These are phyloP conservation scores for Parasitella parasitica DNA, from an alignment of 371 early-diverging fungal genomes.

Conservation along the genomic window DNA sequence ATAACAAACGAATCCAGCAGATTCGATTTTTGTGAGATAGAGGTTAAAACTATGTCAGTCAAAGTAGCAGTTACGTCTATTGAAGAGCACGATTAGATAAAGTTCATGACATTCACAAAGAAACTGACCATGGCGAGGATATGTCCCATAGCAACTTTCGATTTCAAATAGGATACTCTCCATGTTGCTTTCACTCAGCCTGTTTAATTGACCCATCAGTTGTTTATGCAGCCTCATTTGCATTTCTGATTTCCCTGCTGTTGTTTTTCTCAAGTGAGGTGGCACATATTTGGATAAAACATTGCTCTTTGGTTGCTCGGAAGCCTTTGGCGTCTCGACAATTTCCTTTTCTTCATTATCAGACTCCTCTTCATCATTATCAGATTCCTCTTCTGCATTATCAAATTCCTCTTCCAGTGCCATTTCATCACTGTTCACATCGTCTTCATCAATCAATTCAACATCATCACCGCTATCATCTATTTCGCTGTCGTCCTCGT, in stretches of 20 bases:
- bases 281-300: constrained; percentile 72
- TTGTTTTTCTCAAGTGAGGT: constrained; percentile 79
- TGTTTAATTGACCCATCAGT: constrained; percentile 87
- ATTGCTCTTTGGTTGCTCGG: background rate
- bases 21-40: constrained; percentile 78
- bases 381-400: too few species aligned
- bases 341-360: constrained; percentile 12
- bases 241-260: constrained; percentile 58
- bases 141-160: constrained; percentile 76
- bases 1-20: constrained; percentile 89
- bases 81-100: background rate
- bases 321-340: background rate
- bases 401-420: constrained; percentile 13
- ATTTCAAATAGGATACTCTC: constrained; percentile 81
- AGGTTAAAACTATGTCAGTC: constrained; percentile 70
- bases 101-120: background rate
- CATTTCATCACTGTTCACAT: constrained; percentile 14
- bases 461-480: constrained; percentile 4
- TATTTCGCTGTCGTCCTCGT: background rate
- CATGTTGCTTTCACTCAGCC: constrained; percentile 87
- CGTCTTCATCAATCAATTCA: constrained; percentile 1
- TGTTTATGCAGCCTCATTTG: constrained; percentile 70
- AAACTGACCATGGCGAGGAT: constrained; percentile 75
- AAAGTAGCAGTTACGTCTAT: constrained; percentile 85
- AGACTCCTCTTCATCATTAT: constrained; percentile 11